Base-by-base conservation (phyloP, 345 rosid genomes). In the Noccaea caerulescens region DNA sequence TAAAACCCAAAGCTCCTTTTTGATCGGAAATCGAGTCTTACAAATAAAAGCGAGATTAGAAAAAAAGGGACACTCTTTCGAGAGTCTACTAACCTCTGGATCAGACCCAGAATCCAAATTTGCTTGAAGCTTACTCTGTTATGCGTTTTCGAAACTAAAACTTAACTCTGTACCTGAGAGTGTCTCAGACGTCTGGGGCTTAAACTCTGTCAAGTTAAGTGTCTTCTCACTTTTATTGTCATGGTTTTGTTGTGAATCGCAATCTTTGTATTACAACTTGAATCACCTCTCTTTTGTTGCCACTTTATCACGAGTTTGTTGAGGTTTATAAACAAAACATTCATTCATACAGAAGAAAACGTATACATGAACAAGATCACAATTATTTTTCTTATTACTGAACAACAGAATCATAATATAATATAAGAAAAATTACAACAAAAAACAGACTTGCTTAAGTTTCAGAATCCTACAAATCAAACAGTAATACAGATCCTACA, bases 171-270 rank as follows among this genome's bases (percentile, higher is more conserved):
- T 63, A 18, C 58, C 69, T 33, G 55, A 36, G 55, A 36, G 30
- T 10, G 44, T 49, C 39, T 34, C 42, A 74, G 41, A 44, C 69
- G 78, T 53, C 63, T 53, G 0, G 37, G 66, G 61, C 33, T 66
- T 53, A 38, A 73, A 73, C 32, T 36, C 49, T 44, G 20, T 6
- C 16, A 45, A 55, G 52, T 36, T 63, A 25, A 8, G 9, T 37
- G 37, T 65, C 45, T 42, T 54, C 46, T 20, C 9, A 20, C 38
- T 58, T 51, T 10, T 43, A 56, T 59, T 14, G 27, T 59, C 73
- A 75, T n/a, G 69, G 9, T 44, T 68, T 75, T 75, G 51, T 8
- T 61, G 73, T 74, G 78, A 63, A 7, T 14, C 10, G 20, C 49
- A 36, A 3, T 13, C 14, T 47, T 3, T 23, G 16, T 4, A 1